Conservation (phyloP, 768 basidiomycete species). For the Trametes cingulata region DNA sequence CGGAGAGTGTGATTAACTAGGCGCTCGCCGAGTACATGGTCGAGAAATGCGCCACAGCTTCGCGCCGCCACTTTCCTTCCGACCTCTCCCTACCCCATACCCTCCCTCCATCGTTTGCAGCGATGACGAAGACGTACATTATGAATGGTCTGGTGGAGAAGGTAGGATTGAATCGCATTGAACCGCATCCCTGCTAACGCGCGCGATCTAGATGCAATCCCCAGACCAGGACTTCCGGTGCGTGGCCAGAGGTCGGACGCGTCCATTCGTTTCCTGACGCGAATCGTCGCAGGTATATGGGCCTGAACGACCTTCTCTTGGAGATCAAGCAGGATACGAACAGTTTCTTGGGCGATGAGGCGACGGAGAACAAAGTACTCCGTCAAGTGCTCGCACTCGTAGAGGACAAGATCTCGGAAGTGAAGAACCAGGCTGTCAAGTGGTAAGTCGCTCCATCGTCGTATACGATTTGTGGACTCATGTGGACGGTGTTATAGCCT, state of each 20-base stretch:
- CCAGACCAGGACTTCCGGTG: conserved; percentile 90
- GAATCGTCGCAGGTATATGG: conserved; percentile 79
- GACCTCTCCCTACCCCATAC: background rate
- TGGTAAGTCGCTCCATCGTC: conserved; percentile 54
- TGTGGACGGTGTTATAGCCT: conserved; percentile 48
- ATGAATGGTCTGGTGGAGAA: conserved; percentile 87
- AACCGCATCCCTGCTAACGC: background rate
- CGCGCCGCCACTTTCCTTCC: conserved; percentile 13
- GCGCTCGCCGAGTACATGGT: background rate
- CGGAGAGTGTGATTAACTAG: conserved; percentile 3
- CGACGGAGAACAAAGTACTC: conserved; percentile 81
- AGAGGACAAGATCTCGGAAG: conserved; percentile 95
- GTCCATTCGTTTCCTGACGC: conserved; percentile 19
- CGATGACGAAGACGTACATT: conserved; percentile 82
- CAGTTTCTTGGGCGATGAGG: conserved; percentile 82
- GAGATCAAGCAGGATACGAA: conserved; percentile 80
- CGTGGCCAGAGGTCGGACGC: conserved; percentile 24
- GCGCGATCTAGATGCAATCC: conserved; percentile 71
- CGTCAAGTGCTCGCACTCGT: conserved; percentile 83
- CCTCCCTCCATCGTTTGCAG: conserved; percentile 7
- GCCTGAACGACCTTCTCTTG: conserved; percentile 88
- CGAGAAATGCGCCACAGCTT: conserved; percentile 21
- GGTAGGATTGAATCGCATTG: conserved; percentile 38
- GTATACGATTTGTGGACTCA: background rate
- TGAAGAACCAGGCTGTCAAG: conserved; percentile 96